A percentile compares a stretch with the other conserved stretches of the same genome.
Evolutionary conservation across 805 yeast species (phyloP).

Genomic region (Monosporozyma aerobia): DNA sequence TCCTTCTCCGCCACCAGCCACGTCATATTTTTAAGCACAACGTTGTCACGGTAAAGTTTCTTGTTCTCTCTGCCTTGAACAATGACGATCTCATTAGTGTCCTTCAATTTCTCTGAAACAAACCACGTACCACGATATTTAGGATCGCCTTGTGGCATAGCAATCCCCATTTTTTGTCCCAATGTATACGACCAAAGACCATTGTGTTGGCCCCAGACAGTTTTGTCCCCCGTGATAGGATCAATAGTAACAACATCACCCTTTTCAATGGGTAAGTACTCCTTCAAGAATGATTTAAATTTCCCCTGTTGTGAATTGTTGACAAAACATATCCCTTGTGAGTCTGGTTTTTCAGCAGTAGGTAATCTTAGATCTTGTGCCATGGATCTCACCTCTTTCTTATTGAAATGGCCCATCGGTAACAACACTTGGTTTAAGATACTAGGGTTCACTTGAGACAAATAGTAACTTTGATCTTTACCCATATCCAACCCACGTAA

Average conservation of each 20-base stretch:
- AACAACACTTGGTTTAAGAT: constrained; percentile 46
- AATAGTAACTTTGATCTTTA: constrained; percentile 89
- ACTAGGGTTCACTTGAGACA: constrained; percentile 52
- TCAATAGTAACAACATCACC: constrained; percentile 60
- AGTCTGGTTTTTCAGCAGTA: constrained; percentile 77
- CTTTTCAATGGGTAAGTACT: constrained; percentile 61
- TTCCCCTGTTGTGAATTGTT: constrained; percentile 48
- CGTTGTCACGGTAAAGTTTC: constrained; percentile 38
- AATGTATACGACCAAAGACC: constrained; percentile 95
- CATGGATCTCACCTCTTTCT: constrained; percentile 61
- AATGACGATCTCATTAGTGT: constrained; percentile 65
- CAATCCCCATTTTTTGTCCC: constrained; percentile 66
- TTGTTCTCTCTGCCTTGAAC: constrained; percentile 61
- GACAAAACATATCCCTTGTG: constrained; percentile 93
- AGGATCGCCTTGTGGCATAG: constrained; percentile 87
- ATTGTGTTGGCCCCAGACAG: constrained; percentile 67
- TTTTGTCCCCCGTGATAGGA: constrained; percentile 46
- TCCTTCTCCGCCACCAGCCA: neutral
- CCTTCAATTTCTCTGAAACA: constrained; percentile 59
- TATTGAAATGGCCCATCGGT: constrained; percentile 73
- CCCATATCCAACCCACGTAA: constrained; percentile 46
- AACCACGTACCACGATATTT: constrained; percentile 74
- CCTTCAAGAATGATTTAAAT: constrained; percentile 63
- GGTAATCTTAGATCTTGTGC: constrained; percentile 49
- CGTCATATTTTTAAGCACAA: constrained; percentile 16